Evolutionary conservation across 805 yeast genomes (phyloP), one percentile per base, ranked within the genome.

Genomic region (Clavispora fructus): DNA sequence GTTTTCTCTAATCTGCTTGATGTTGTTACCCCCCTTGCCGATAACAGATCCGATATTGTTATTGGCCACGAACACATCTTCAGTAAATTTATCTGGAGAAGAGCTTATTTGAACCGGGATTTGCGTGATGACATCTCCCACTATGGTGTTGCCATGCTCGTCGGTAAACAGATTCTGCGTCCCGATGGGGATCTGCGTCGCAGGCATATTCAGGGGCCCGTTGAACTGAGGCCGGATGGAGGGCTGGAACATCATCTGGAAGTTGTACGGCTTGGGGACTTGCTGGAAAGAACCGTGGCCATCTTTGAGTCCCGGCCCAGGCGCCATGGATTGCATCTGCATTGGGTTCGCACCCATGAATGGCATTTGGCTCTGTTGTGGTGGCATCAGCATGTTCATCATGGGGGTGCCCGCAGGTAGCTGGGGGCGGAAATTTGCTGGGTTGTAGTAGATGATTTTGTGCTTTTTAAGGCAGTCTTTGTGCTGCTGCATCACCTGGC

Each of bases 21-120:
- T 83, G 55, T 83, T 85, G 57, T 85, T 80, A 16, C 96, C 96
- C 29, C 89, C 88, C 64, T 82, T 87, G 1, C 96, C 96, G 49
- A 89, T 89, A 26, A 89, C 83, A 35, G 87, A 79, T 1, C 96
- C 96, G 35, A 89, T 90, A 63, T 77, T 84, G 32, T 79, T 79
- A 59, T 83, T 83, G 23, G 95, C 90, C 39, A 89, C 88, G 53
- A 69, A 83, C 4, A 88, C 73, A 49, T 85, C 91, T 63, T 86
- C 87, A 45, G 80, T 76, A 44, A 77, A 73, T 56, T 78, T 77
- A 55, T 77, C 86, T 37, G 77, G 68, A 32, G 45, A 58, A 14
- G 60, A 51, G n/a, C 57, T 58, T 9, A 59, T 56, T 44, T 59
- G 71, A 19, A 64, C 66, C 11, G 74, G 74, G 35, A 67, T 67